These are phyloP conservation scores for Xylariaceae sp. DNA, from an alignment of 2,329 filamentous ascomycete species.

Conservation along the genomic window DNA sequence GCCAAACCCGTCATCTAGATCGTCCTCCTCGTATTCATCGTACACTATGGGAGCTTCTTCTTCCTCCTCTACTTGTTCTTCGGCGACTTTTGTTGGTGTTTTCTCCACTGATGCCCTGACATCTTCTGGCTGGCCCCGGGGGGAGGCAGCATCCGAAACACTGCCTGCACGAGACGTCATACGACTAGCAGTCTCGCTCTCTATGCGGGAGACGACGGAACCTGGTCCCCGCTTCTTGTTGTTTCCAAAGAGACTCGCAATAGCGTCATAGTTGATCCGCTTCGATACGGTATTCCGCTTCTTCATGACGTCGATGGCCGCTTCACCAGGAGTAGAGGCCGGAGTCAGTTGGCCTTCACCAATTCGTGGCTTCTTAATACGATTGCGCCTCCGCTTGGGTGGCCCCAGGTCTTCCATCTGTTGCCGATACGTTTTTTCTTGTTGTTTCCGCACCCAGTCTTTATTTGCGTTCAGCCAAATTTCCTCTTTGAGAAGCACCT, in stretches of 20 bases:
- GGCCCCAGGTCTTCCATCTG: conserved; percentile 61
- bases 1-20: conserved; percentile 23
- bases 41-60: conserved; percentile 46
- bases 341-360: conserved; percentile 70
- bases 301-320: conserved; percentile 71
- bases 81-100: conserved; percentile 43
- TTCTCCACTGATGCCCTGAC: conserved; percentile 31
- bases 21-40: conserved; percentile 42
- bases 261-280: conserved; percentile 75
- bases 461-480: conserved; percentile 97
- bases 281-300: conserved; percentile 69
- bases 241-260: conserved; percentile 62
- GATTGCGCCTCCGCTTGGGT: conserved; percentile 63
- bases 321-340: conserved; percentile 71
- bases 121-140: conserved; percentile 3
- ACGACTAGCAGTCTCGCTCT: conserved; percentile 49
- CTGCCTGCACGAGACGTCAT: conserved; percentile 44
- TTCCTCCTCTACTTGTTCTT: conserved; percentile 44
- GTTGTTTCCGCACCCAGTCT: conserved; percentile 86
- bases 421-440: conserved; percentile 79
- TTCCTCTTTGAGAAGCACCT: conserved; percentile 82
- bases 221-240: conserved; percentile 52
- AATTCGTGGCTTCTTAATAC: conserved; percentile 57
- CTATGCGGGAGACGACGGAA: conserved; percentile 52
- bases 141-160: conserved; percentile 42